Evolutionary conservation across 2,329 filamentous ascomycete genomes (phyloP), one percentile per base, ranked within the genome.

Genomic region (Venturia nashicola): DNA sequence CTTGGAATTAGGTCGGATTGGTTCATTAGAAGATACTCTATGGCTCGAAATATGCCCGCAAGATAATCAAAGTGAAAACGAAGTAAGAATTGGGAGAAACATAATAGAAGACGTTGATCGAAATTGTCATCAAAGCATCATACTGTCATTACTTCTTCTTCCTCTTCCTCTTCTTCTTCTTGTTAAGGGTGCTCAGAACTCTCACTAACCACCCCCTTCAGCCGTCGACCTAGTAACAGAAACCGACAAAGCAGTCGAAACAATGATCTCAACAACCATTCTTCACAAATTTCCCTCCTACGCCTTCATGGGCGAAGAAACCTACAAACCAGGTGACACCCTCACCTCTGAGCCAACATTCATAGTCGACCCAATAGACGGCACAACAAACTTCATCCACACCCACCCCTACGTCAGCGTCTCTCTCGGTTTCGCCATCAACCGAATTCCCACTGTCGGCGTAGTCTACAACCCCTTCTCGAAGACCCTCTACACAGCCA

Each of bases 391-490:
- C 79, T 91, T 93, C 71, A 83, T 92, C 59, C 89, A 92, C 75
- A 83, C 82, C 23, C 87, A 90, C 75, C 87, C 88, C 5, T 82
- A 85, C 69, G 88, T 89, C 66, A 89, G 86, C 76, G 86, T 92
- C 76, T 90, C 87, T 12, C 84, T 93, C 42, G 89, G 89, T 57
- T 80, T 93, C 65, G 82, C 86, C 54, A 75, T 91, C 66, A 75
- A 82, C 70, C 82, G 82, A 67, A 70, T 72, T 12, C 88, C 89
- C 27, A 78, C 79, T 62, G 80, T 92, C 55, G 89, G 89, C 66
- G 85, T 93, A 65, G 85, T 93, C 66, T 92, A 90, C 77, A 92
- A 92, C 76, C 89, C 89, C 0, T 91, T 87, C 75, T 84, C 84
- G 60, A 82, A 86, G 69, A 79, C 82, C 9, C 77, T 92, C 51